Evolutionary conservation across 2,329 filamentous ascomycete species (phyloP).

Genomic region (Didymosphaeria variabile): DNA sequence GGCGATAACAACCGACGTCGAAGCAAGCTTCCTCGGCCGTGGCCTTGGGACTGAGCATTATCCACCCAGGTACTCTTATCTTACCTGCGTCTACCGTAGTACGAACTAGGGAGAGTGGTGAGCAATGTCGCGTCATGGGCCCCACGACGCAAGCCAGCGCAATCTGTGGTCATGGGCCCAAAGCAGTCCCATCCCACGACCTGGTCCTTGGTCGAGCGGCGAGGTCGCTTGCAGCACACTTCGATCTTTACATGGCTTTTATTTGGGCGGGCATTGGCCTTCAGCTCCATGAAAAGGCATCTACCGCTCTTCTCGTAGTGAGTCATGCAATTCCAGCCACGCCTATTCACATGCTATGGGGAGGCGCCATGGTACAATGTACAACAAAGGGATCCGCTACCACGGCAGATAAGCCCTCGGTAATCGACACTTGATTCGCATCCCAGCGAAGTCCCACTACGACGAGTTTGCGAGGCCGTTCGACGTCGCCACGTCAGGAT

Average conservation of each 20-base stretch:
- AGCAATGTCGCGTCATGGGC: too few relatives aligned
- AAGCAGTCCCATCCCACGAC: neutral
- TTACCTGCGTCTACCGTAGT: neutral
- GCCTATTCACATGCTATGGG: too few relatives aligned
- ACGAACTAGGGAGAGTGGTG: too few relatives aligned
- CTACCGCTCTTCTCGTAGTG: neutral
- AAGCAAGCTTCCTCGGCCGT: constrained; percentile 14
- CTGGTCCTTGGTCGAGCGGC: neutral
- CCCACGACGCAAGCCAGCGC: neutral
- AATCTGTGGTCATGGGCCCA: neutral
- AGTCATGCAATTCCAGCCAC: too few relatives aligned
- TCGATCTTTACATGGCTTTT: neutral
- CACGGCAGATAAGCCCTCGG: neutral
- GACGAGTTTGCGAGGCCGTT: constrained; percentile 30
- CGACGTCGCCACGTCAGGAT: constrained; percentile 49
- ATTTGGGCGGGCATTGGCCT: neutral
- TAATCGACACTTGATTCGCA: neutral
- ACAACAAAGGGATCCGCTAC: neutral
- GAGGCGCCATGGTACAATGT: neutral
- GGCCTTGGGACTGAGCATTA: neutral
- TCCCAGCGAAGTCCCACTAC: neutral
- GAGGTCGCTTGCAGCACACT: neutral
- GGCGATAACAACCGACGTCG: constrained; percentile 5
- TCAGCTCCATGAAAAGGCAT: neutral
- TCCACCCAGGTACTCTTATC: constrained; percentile 1